Base-by-base conservation (phyloP, 1,139 yeast species). In the Kazachstania sp. region DNA sequence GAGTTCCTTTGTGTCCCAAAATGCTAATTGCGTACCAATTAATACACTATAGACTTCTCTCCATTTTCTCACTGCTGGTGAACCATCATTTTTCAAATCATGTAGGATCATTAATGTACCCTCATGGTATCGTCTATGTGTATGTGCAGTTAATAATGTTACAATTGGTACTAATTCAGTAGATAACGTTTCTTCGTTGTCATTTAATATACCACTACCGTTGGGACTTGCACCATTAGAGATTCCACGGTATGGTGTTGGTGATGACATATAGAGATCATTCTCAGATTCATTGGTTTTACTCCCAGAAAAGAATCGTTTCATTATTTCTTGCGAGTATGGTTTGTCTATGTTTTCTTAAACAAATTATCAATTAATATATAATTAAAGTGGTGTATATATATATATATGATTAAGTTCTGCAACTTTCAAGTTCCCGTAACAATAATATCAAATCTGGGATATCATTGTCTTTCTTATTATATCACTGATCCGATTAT, bases 11-110 rank as follows among this genome's bases (percentile, higher is more conserved):
- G 95, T 95, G 65, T 87, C 90, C 97, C 97, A 90, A 54, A 86
- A 78, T 1, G 97, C 95, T 51, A 92, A 70, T 58, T 88, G 95
- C 50, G 88, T 86, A 15, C 98, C 98, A 8, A 87, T 79, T 42
- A 92, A 71, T 28, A 86, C 87, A 41, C 95, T 97, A 65, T 85
- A 92, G 16, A 88, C 96, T 65, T 92, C 97, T 50, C 76, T 75
- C 98, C 98, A 92, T 58, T 77, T 77, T 45, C 97, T 73, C 47
- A 83, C 87, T 2, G 75, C 73, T 0, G 95, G 92, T 51, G 83
- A 78, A 11, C 97, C 98, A 57, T 88, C 95, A 16, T 85, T 78
- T 59, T 81, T 80, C 55, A 84, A 69, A 58, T 84, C 92, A 56
- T 81, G 79, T 53, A 83, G 71, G 15, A 84, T 67, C 83, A 83